Conservation (phyloP, 495 filamentous ascomycete species). For the Podospora comata region DNA sequence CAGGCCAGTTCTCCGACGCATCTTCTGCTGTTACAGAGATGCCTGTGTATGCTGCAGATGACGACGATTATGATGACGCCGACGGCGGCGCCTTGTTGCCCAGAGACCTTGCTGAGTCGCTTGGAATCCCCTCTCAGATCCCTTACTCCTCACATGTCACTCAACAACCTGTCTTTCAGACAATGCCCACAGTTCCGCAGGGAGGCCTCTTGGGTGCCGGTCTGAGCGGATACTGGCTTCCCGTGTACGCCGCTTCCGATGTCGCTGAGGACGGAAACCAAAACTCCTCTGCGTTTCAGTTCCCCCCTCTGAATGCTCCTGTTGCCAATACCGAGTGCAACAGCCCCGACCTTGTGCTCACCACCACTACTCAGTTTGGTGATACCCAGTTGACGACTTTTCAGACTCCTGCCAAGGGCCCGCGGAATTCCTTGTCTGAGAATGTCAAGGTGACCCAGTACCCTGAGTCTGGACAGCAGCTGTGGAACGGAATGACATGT, state of each 20-base stretch:
- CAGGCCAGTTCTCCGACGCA: not conserved
- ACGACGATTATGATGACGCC: not conserved
- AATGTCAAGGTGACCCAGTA: not conserved
- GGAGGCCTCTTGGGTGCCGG: conserved; percentile 12
- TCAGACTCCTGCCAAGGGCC: not conserved
- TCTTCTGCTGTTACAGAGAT: not conserved
- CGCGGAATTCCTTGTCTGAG: not conserved
- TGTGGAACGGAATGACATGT: conserved; percentile 23
- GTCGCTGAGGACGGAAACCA: not conserved
- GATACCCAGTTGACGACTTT: not conserved
- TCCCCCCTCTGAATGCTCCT: not conserved
- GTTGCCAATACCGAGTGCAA: conserved; percentile 2
- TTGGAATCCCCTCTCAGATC: not conserved
- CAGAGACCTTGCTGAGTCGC: not conserved
- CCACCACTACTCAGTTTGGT: not conserved
- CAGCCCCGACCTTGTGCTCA: not conserved
- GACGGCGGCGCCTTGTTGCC: conserved; percentile 4
- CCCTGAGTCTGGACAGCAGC: conserved; percentile 12
- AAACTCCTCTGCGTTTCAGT: not conserved
- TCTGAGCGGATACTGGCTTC: not conserved
- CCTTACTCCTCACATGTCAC: not conserved
- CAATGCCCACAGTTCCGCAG: not conserved
- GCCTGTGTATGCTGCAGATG: not conserved
- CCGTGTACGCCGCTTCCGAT: not conserved
- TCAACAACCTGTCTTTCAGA: not conserved